A percentile compares a stretch with the other conserved stretches of the same genome.
Evolutionary conservation across 139 green algal species (phyloP).

Genomic region (Tetradesmus lagerheimii): DNA sequence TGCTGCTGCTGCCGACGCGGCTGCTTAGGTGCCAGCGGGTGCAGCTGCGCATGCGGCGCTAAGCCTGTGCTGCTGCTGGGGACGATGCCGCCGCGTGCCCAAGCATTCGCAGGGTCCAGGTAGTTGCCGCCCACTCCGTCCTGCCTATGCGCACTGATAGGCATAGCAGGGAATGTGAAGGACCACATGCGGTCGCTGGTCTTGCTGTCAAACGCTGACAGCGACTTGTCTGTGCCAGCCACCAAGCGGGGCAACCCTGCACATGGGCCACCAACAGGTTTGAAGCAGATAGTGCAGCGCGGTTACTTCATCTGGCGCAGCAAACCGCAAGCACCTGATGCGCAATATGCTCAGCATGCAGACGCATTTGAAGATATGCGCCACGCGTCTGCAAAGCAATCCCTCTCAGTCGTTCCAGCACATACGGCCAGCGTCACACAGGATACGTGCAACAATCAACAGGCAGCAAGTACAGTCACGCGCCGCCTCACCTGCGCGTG

Average conservation of each 20-base stretch:
- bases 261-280: background rate
- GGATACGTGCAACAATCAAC: background rate
- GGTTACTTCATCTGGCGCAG: background rate
- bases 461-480: background rate
- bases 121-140: slow-evolving; percentile 1
- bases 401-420: too few relatives aligned
- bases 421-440: too few relatives aligned
- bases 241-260: slow-evolving; percentile 49
- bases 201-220: slow-evolving; percentile 68
- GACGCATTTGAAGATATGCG: too few relatives aligned
- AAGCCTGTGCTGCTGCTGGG: slow-evolving; percentile 20
- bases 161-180: slow-evolving; percentile 71
- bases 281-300: background rate
- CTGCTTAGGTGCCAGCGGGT: background rate
- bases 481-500: background rate
- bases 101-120: slow-evolving; percentile 21
- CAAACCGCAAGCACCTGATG: background rate
- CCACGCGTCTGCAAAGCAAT: too few relatives aligned
- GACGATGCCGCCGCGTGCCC: background rate
- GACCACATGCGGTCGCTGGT: slow-evolving; percentile 72
- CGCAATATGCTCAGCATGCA: background rate
- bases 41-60: background rate
- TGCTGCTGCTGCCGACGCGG: background rate
- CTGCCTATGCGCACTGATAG: slow-evolving; percentile 69
- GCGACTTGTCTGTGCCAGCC: slow-evolving; percentile 62